A percentile compares a stretch with the other conserved stretches of the same genome.
phyloP scores from a whole-genome alignment of 768 basidiomycete genomes.

The Paxillus ammoniavirescens region DNA sequence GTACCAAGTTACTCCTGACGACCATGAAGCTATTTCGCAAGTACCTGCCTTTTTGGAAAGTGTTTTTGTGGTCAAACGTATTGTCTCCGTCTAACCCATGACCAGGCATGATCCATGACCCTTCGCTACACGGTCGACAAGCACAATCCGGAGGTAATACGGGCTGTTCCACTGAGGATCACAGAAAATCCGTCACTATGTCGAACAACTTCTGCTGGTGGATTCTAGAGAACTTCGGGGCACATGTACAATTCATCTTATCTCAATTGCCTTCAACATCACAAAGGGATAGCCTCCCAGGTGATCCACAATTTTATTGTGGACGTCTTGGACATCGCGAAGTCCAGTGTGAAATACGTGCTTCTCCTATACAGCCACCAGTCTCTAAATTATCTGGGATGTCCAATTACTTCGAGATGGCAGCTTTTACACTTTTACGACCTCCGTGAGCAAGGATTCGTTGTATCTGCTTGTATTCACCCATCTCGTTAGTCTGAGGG shows the following conservation, averaged over 20 bases:
- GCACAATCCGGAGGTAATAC: no score
- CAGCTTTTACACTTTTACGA: conserved; percentile 3
- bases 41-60: neutral
- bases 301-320: conserved; percentile 2
- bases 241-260: neutral
- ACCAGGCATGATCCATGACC: no score
- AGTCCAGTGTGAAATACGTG: no score
- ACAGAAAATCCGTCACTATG: no score
- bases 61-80: no score
- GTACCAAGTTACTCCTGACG: no score
- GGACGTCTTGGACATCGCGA: no score
- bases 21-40: neutral
- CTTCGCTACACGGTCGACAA: no score
- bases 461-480: neutral
- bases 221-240: neutral
- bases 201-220: neutral
- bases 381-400: conserved; percentile 7
- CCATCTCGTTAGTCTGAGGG: neutral
- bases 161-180: no score
- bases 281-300: neutral
- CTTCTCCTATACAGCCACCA: neutral
- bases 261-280: neutral
- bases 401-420: neutral
- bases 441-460: neutral
- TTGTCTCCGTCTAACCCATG: no score